Percentiles rank a stretch among this genome's conserved stretches.
Conservation (phyloP, 1,139 yeast species). For the Sugiyamaella castrensis region DNA sequence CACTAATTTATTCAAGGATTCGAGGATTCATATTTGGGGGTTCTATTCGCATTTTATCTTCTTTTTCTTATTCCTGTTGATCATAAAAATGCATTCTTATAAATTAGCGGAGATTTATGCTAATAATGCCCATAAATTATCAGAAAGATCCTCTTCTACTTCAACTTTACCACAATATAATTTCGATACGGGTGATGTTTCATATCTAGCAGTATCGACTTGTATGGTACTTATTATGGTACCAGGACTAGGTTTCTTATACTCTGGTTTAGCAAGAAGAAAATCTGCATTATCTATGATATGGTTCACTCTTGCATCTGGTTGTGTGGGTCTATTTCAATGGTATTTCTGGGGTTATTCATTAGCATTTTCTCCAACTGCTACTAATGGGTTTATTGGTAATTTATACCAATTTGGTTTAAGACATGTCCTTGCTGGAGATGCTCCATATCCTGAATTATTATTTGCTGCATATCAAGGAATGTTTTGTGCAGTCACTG, state of each 20-base stretch:
- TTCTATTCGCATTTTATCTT: too few species aligned
- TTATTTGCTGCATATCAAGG: slow-evolving; percentile 86
- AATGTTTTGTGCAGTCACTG: slow-evolving; percentile 85
- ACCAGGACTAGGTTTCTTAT: slow-evolving; percentile 90
- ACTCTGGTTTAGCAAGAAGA: slow-evolving; percentile 89
- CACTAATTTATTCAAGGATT: too few species aligned
- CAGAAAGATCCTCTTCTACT: slow-evolving; percentile 5
- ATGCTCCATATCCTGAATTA: slow-evolving; percentile 65
- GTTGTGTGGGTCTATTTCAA: slow-evolving; percentile 77
- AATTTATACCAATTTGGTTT: slow-evolving; percentile 79
- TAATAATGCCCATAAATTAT: slow-evolving; percentile 4
- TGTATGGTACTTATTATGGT: slow-evolving; percentile 88
- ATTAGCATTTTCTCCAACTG: slow-evolving; percentile 73
- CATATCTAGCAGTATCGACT: slow-evolving; percentile 51
- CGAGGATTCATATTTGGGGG: too few species aligned
- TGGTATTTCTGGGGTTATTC: slow-evolving; percentile 99
- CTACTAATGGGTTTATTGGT: slow-evolving; percentile 83
- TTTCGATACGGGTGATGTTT: slow-evolving; percentile 52
- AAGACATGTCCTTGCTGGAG: slow-evolving; percentile 60
- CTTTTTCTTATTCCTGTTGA: neutral
- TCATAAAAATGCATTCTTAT: slow-evolving; percentile 22
- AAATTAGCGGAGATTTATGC: slow-evolving; percentile 19
- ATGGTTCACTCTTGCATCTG: slow-evolving; percentile 74
- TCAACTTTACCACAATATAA: slow-evolving; percentile 2
- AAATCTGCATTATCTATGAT: slow-evolving; percentile 88